Evolutionary conservation across 2,329 filamentous ascomycete genomes (phyloP).

Genomic region (Cladosporium oxysporum): DNA sequence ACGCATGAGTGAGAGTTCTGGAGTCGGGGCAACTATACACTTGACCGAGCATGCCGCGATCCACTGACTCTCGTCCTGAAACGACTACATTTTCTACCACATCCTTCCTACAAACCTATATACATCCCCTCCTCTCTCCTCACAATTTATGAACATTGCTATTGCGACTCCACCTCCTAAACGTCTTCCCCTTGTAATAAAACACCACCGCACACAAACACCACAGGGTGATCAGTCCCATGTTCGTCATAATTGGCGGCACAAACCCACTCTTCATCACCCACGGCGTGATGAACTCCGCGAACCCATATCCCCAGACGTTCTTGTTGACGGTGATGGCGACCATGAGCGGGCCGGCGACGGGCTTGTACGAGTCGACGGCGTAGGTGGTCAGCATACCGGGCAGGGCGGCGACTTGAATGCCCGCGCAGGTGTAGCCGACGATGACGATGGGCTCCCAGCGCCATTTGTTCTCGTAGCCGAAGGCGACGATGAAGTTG

Average conservation of each 20-base stretch:
- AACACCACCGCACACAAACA: conserved; percentile 58
- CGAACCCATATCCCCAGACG: conserved; percentile 62
- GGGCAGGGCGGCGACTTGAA: conserved; percentile 62
- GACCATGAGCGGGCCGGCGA: conserved; percentile 61
- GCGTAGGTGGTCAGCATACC: conserved; percentile 61
- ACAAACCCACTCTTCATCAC: conserved; percentile 53
- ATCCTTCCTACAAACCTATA: too few relatives aligned
- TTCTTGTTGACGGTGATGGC: conserved; percentile 66
- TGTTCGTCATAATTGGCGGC: conserved; percentile 62
- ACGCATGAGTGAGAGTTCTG: too few relatives aligned
- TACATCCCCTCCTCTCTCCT: too few relatives aligned
- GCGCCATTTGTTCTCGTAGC: conserved; percentile 47
- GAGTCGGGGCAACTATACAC: too few relatives aligned
- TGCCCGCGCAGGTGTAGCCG: conserved; percentile 58
- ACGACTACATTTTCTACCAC: too few relatives aligned
- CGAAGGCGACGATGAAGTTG: conserved; percentile 56
- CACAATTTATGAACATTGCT: conserved; percentile 57
- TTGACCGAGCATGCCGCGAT: too few relatives aligned
- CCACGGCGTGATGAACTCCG: conserved; percentile 48
- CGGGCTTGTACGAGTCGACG: conserved; percentile 65
- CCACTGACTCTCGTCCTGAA: too few relatives aligned
- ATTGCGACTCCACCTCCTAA: conserved; percentile 58
- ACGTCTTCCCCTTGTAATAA: conserved; percentile 60
- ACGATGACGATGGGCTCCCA: conserved; percentile 58
- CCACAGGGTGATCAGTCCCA: conserved; percentile 55